A percentile compares a stretch with the other conserved stretches of the same genome.
phyloP scores from a whole-genome alignment of 192 early-diverging fungal species.

The Entomortierella chlamydospora region DNA sequence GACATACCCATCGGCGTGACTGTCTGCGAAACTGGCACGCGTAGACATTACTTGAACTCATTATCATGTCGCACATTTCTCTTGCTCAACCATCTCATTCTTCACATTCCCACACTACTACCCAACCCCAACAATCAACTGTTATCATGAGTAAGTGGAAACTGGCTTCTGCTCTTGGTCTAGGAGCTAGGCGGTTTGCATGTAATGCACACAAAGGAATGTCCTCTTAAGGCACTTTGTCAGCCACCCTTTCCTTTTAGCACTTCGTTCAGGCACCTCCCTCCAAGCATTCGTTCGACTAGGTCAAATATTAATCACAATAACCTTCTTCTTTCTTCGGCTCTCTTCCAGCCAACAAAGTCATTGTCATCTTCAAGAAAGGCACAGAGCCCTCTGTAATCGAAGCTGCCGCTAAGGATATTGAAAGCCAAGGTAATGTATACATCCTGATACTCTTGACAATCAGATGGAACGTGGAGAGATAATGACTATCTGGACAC shows the following conservation, averaged over 20 bases:
- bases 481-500: too few relatives aligned
- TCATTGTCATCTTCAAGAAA: conserved; percentile 69
- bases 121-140: neutral
- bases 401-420: conserved; percentile 13
- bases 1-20: too few relatives aligned
- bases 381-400: conserved; percentile 59
- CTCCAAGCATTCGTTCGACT: too few relatives aligned
- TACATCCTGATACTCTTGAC: neutral
- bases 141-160: conserved; percentile 29
- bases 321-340: neutral
- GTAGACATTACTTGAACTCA: too few relatives aligned
- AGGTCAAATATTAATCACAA: neutral
- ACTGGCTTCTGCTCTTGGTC: neutral
- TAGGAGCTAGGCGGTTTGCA: conserved; percentile 12
- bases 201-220: neutral
- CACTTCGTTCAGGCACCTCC: too few relatives aligned
- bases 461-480: neutral
- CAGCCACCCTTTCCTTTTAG: neutral
- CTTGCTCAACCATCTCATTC: too few relatives aligned
- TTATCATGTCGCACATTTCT: too few relatives aligned
- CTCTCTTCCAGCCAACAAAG: conserved; percentile 11
- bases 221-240: neutral
- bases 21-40: too few relatives aligned
- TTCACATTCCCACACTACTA: neutral
- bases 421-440: conserved; percentile 29